Evolutionary conservation across 768 basidiomycete species (phyloP), one percentile per base, ranked within the genome.

Genomic region (Russula earlei): DNA sequence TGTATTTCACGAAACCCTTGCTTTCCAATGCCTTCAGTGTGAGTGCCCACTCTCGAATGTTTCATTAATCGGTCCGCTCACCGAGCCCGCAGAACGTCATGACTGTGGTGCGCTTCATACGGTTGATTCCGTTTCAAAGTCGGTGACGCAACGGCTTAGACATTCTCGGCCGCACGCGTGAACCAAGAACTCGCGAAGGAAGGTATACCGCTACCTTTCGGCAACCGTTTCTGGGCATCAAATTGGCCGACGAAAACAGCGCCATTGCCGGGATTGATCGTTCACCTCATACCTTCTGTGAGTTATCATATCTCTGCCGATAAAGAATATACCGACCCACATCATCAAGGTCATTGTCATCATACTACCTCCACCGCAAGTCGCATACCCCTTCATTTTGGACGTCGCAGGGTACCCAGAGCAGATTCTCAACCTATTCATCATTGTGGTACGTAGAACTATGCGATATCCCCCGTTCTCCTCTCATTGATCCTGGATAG

Each of bases 181-280:
- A 81, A 81, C 56, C 81, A 82, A 69, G 81, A 82, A 49, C 73
- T 83, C 3, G 81, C 81, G 2, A 83, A 83, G 58, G 81, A 81
- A 63, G 81, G 81, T 1, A 69, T 82, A n/a, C 80, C 80, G n/a
- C 71, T 82, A 0, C 80, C 80, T 0, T 80, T 80, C 51, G 78
- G 78, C 2, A 81, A 78, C 59, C 72, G 66, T 29, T 79, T 82
- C 61, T 81, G 79, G 80, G 81, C 81, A 1, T 81, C 78, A 1
- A 82, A 81, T 62, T 80, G 79, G 80, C 79, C 79, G 1, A 78
- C 76, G 0, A 77, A 78, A 5, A 76, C 77, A 56, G 77, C 81
- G 0, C 81, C 81, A 0, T 62, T 81, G n/a, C 78, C 80, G 0
- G 81, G 78, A 0, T 70, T 82, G 5, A 75, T 81, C 46, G 71